Evolutionary conservation across 805 yeast genomes (phyloP), one percentile per base, ranked within the genome.

Genomic region (Candida schatavii): DNA sequence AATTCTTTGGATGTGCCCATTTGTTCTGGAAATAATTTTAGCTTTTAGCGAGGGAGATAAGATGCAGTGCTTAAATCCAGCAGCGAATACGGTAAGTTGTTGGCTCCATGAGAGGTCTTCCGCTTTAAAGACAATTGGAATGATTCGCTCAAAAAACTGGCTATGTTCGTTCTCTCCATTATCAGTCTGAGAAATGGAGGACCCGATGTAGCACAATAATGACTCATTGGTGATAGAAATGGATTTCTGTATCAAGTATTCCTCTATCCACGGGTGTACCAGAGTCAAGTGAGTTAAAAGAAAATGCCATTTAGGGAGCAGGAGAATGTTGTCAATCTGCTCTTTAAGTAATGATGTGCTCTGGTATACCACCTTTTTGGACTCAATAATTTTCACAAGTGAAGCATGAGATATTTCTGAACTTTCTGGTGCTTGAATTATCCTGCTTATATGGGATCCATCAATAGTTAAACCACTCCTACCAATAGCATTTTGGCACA

Each of bases 201-300:
- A 52, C 2, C 52, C 61, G 33, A 60, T 47, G 30, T 44, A 46
- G 22, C 50, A 51, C 14, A 49, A 38, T 18, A 58, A 47, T 3
- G 39, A 15, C 11, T 50, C 50, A 42, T 55, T 56, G 14, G 41
- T 26, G 20, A 50, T 43, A 10, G 21, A 22, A 5, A 27, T 18
- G 3, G 49, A 32, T 15, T 42, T 47, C 13, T 33, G 35, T 6
- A 46, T 37, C 35, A 54, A 47, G 29, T 45, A 46, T 22, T 15
- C 18, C 19, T 40, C 25, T 9, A 29, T 20, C 15, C 21, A 11
- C 6, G 33, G 17, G 33, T 37, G 19, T 5, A 31, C 17, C 9
- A 4, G 5, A 11, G 30, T 30, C 10, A 38, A 38, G 10, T 40
- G 22, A 44, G 42, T 48, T 19, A 53, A 39, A 17, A 53, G 44